These are phyloP conservation scores for Cryptosporidium felis DNA, from an alignment of 169 alveolate genomes.

Conservation along the genomic window DNA sequence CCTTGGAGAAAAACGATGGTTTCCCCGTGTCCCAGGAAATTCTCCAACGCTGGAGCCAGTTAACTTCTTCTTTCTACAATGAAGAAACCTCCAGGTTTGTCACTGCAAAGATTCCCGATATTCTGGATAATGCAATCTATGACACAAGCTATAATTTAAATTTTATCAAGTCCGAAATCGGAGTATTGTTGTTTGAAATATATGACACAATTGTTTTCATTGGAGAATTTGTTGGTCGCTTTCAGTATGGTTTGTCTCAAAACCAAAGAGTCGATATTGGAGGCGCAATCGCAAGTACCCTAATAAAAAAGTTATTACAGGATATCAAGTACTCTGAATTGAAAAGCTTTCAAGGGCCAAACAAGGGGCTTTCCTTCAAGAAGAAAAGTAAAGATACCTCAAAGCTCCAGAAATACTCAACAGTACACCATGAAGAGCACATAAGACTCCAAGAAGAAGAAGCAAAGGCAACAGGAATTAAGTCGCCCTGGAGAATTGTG, in stretches of 20 bases:
- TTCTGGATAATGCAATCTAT: conserved; percentile 36
- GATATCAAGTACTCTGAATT: conserved; percentile 12
- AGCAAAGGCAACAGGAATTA: conserved; percentile 84
- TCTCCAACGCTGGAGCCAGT: conserved; percentile 40
- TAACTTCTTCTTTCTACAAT: conserved; percentile 32
- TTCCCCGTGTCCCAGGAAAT: conserved; percentile 35
- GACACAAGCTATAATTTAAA: not conserved
- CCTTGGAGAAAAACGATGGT: conserved; percentile 19
- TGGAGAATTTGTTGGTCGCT: conserved; percentile 27
- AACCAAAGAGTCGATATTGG: conserved; percentile 17
- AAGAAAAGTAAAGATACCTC: not conserved
- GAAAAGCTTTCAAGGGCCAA: not conserved
- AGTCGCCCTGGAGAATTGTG: conserved; percentile 86
- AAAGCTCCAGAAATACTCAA: conserved; percentile 36
- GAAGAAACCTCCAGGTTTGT: conserved; percentile 27
- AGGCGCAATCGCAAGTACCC: not conserved
- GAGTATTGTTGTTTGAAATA: conserved; percentile 4
- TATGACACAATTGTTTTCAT: conserved; percentile 27
- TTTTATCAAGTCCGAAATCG: not conserved
- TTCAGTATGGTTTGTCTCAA: conserved; percentile 32
- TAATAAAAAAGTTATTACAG: conserved; percentile 4
- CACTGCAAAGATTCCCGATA: conserved; percentile 32
- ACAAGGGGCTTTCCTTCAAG: not conserved
- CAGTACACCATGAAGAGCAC: conserved; percentile 78
- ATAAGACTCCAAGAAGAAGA: conserved; percentile 82